Evolutionary conservation across 345 rosid species (phyloP).

Genomic region (Lepidium sativum): DNA sequence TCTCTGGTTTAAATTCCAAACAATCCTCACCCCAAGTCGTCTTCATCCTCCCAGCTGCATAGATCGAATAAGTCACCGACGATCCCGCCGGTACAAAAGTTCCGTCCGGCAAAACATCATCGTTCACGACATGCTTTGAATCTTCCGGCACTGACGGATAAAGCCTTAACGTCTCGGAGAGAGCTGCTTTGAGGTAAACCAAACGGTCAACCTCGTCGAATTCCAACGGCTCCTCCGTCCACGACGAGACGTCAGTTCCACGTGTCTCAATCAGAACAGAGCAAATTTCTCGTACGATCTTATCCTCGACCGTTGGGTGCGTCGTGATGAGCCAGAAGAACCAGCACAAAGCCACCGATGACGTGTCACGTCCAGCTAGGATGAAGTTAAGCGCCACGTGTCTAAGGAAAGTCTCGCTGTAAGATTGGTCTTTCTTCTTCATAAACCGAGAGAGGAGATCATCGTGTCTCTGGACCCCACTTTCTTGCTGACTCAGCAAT

Average conservation of each 20-base stretch:
- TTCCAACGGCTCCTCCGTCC: slow-evolving; percentile 66
- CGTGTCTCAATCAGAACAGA: slow-evolving; percentile 64
- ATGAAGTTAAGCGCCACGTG: slow-evolving; percentile 91
- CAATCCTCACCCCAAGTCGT: slow-evolving; percentile 89
- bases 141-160: slow-evolving; percentile 94
- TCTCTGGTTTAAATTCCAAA: slow-evolving; percentile 66
- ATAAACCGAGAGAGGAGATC: slow-evolving; percentile 80
- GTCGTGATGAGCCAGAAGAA: slow-evolving; percentile 74
- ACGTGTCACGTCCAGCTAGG: slow-evolving; percentile 97
- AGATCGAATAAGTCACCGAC: slow-evolving; percentile 77
- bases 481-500: slow-evolving; percentile 43
- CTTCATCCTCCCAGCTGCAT: slow-evolving; percentile 81
- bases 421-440: slow-evolving; percentile 66
- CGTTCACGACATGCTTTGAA: slow-evolving; percentile 75
- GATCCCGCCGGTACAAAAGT: slow-evolving; percentile 85
- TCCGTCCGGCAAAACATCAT: slow-evolving; percentile 83
- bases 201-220: slow-evolving; percentile 73
- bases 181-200: slow-evolving; percentile 77
- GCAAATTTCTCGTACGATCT: slow-evolving; percentile 58
- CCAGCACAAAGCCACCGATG: slow-evolving; percentile 88
- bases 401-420: slow-evolving; percentile 59
- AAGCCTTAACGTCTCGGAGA: slow-evolving; percentile 84
- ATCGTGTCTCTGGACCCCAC: slow-evolving; percentile 56
- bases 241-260: slow-evolving; percentile 41
- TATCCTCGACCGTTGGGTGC: slow-evolving; percentile 67